phyloP scores from a whole-genome alignment of 78 protist species.

The Guillardia theta region DNA sequence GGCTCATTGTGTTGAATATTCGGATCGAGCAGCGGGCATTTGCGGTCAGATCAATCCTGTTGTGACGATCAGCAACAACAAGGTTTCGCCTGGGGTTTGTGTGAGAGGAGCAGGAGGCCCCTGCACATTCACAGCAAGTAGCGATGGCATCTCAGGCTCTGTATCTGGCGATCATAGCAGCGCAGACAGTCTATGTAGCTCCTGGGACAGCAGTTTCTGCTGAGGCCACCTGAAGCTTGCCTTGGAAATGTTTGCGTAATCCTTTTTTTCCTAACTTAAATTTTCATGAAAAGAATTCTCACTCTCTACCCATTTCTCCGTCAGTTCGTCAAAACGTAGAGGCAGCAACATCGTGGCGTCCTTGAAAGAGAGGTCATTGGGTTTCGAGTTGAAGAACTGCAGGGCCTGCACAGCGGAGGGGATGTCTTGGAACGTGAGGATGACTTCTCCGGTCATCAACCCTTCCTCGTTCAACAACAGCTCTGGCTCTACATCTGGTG shows the following conservation, averaged over 20 bases:
- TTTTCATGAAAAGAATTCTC: background rate
- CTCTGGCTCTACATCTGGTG: no score
- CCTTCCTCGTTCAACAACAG: background rate
- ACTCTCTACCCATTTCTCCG: background rate
- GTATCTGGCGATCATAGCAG: background rate
- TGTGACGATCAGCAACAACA: background rate
- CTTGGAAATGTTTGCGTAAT: background rate
- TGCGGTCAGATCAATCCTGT: background rate
- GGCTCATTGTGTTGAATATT: background rate
- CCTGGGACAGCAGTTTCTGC: background rate
- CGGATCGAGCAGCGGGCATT: background rate
- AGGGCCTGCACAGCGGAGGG: background rate
- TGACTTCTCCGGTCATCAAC: background rate
- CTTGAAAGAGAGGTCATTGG: background rate
- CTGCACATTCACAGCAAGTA: background rate
- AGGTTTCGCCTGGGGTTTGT: background rate
- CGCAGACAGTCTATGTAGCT: background rate
- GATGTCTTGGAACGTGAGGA: background rate
- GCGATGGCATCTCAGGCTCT: background rate
- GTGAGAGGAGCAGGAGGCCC: background rate
- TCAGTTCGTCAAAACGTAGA: background rate
- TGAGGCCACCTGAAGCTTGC: background rate
- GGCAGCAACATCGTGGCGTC: no score
- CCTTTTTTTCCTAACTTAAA: background rate
- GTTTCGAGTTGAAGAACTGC: background rate